A percentile compares a stretch with the other conserved stretches of the same genome.
Conservation (phyloP, 371 early-diverging fungal genomes). For the Syncephalastrum contaminatum region DNA sequence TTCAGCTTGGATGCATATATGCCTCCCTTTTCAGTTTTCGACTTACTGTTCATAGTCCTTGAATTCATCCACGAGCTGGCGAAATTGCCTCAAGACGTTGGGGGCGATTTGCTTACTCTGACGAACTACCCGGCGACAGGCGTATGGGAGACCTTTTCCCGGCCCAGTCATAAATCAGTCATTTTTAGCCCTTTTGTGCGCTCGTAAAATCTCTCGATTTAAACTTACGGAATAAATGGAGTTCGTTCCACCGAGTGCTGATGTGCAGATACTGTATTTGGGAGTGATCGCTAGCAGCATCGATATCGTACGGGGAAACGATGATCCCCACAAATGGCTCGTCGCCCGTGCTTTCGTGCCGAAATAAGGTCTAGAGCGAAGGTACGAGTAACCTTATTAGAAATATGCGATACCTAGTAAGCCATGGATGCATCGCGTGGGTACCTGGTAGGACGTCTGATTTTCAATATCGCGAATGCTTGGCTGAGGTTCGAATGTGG, state of each 20-base stretch:
- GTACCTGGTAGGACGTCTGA: slow-evolving; percentile 76
- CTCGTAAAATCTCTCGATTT: slow-evolving; percentile 1
- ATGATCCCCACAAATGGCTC: slow-evolving; percentile 88
- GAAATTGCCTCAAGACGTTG: slow-evolving; percentile 12
- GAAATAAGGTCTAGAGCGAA: slow-evolving; percentile 54
- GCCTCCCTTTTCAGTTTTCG: too few relatives aligned
- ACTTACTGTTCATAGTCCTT: slow-evolving; percentile 27
- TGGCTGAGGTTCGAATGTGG: slow-evolving; percentile 82
- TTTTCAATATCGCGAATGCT: slow-evolving; percentile 83
- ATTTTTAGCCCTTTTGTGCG: background rate
- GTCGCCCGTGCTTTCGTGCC: slow-evolving; percentile 57
- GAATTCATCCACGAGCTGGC: slow-evolving; percentile 17
- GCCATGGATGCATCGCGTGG: background rate
- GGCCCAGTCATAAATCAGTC: background rate
- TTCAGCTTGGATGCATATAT: background rate
- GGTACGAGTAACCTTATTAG: background rate
- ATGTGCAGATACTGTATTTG: slow-evolving; percentile 60
- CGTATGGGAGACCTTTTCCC: slow-evolving; percentile 17
- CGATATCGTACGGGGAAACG: slow-evolving; percentile 70
- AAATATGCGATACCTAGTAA: background rate
- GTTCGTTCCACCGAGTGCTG: slow-evolving; percentile 44
- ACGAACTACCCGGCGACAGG: slow-evolving; percentile 5
- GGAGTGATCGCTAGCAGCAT: slow-evolving; percentile 48
- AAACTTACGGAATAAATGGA: slow-evolving; percentile 45
- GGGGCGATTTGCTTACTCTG: slow-evolving; percentile 4